Evolutionary conservation across 2,329 filamentous ascomycete genomes (phyloP).

Genomic region (Penicillium sp.): DNA sequence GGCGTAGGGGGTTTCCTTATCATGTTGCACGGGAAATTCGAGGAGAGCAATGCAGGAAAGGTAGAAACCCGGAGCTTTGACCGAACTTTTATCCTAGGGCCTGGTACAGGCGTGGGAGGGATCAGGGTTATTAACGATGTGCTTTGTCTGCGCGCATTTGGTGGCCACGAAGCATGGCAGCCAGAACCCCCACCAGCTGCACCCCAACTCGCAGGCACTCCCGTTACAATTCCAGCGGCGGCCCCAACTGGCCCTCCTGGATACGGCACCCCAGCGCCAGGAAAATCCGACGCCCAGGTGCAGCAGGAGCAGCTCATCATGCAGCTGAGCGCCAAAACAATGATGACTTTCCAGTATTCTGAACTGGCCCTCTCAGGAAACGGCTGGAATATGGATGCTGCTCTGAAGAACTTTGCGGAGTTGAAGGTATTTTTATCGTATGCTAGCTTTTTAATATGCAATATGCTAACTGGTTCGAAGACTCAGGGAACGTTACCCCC

Average conservation of each 20-base stretch:
- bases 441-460: not conserved
- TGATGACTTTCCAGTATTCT: slow-evolving; percentile 79
- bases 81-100: slow-evolving; percentile 78
- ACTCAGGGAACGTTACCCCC: slow-evolving; percentile 51
- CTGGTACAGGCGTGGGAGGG: slow-evolving; percentile 67
- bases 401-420: slow-evolving; percentile 74
- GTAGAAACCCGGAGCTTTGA: slow-evolving; percentile 76
- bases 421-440: slow-evolving; percentile 65
- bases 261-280: slow-evolving; percentile 47
- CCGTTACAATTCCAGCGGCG: slow-evolving; percentile 25
- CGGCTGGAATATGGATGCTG: slow-evolving; percentile 78
- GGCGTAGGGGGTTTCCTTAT: slow-evolving; percentile 81
- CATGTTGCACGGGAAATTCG: slow-evolving; percentile 81
- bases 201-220: slow-evolving; percentile 33
- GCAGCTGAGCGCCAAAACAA: slow-evolving; percentile 76
- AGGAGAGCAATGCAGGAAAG: slow-evolving; percentile 68
- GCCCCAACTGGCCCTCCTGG: slow-evolving; percentile 40
- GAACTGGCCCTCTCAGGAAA: slow-evolving; percentile 80
- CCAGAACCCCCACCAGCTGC: slow-evolving; percentile 41
- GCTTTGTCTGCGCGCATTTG: slow-evolving; percentile 72
- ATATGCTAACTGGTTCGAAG: slow-evolving; percentile 32
- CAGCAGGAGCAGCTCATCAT: slow-evolving; percentile 71
- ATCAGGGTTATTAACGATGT: slow-evolving; percentile 82
- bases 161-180: slow-evolving; percentile 59
- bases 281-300: slow-evolving; percentile 55